Base-by-base conservation (phyloP, 345 rosid genomes). In the Sonneratia caseolaris region DNA sequence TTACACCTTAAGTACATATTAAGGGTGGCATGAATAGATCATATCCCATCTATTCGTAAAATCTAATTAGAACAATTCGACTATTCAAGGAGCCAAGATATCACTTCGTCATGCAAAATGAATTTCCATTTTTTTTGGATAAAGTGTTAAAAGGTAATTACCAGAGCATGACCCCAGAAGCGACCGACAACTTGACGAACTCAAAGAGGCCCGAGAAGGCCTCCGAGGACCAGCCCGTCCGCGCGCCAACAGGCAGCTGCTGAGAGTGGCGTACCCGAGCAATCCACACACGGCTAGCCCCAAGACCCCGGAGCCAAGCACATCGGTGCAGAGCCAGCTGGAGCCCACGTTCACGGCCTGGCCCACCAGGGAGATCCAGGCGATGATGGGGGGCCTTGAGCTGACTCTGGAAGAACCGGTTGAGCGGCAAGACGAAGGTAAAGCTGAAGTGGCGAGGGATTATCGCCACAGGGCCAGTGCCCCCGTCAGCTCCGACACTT, bases 101-200 rank as follows among this genome's bases (percentile, higher is more conserved):
- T 27, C 32, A 27, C 32, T 27, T 27, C 1, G 32, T 27, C 32
- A 27, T 27, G 32, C 32, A 27, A 27, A 27, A 27, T 27, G 32
- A 27, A 27, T 27, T 27, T 27, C 32, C 32, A 27, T 40, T 40
- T 40, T 40, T 40, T 40, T 40, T 40, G 9, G 7, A 4, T 47
- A 37, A 38, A 22, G 38, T 18, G 3, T 6, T 59, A n/a, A 59
- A 19, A n/a, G 16, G 67, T 64, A 35, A 18, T 47, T 77, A 82
- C 86, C 86, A 82, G 37, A 80, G 80, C 86, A 82, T 82, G 69
- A 82, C 82, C 0, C 83, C 86, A 9, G 86, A 78, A 62, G 86
- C 81, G 55, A 78, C 75, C 10, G 86, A 80, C 3, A 82, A 74
- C 49, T 82, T 78, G 14, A 78, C 4, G 18, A 82, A 82, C 22